Percentiles rank a stretch among this genome's conserved stretches.
These are phyloP conservation scores for Pelargonium nanum DNA, from an alignment of 345 rosid species.

Conservation along the genomic window DNA sequence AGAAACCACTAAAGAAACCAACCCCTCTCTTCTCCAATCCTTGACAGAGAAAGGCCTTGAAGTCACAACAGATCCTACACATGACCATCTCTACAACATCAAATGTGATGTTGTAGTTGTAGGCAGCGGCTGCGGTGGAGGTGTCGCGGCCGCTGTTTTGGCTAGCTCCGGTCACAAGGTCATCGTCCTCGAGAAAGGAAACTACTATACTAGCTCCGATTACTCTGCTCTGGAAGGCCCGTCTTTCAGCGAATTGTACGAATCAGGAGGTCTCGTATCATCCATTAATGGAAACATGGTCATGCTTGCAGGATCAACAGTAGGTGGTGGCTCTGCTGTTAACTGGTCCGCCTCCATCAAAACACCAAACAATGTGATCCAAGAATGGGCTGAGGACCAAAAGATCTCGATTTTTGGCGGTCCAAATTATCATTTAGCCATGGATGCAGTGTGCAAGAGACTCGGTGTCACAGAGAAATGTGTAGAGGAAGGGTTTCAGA, in stretches of 20 bases:
- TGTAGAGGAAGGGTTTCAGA: neutral
- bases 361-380: neutral
- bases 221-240: neutral
- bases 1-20: constrained; percentile 23
- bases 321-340: neutral
- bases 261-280: neutral
- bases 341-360: neutral
- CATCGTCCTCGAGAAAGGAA: neutral
- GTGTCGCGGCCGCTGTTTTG: neutral
- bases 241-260: neutral
- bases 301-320: neutral
- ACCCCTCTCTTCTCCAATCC: neutral
- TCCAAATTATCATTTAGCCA: neutral
- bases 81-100: neutral
- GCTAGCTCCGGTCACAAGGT: neutral
- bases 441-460: neutral
- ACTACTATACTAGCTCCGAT: neutral
- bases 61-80: neutral
- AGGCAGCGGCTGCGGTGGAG: neutral
- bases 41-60: neutral
- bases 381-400: neutral
- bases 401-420: neutral
- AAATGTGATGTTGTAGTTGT: neutral
- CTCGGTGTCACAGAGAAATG: neutral
- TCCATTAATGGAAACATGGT: neutral